A percentile compares a stretch with the other conserved stretches of the same genome.
These are phyloP conservation scores for Ilex aquifolium DNA, from an alignment of 257 asterid species.

Conservation along the genomic window DNA sequence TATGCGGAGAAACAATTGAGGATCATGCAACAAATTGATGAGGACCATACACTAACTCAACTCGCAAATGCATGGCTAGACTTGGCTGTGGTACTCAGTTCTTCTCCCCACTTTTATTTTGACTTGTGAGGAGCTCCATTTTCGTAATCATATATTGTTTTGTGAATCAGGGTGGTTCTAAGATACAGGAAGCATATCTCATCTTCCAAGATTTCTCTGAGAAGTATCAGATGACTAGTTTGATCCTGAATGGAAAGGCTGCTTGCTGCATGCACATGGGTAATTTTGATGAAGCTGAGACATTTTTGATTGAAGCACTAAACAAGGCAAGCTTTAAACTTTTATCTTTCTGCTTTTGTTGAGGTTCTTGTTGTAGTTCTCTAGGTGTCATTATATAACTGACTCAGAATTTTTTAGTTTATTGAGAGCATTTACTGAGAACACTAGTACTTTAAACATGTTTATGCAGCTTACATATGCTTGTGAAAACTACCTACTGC, in stretches of 20 bases:
- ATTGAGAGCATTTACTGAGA: background rate
- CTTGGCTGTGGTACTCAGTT: slow-evolving; percentile 70
- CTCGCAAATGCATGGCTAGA: slow-evolving; percentile 96
- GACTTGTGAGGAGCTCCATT: background rate
- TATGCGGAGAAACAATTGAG: slow-evolving; percentile 95
- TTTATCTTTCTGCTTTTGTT: slow-evolving; percentile 5
- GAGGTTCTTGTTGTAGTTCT: slow-evolving; percentile 2
- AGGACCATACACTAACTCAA: slow-evolving; percentile 95
- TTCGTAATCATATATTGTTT: slow-evolving; percentile 14
- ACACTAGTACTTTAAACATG: background rate
- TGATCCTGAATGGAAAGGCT: slow-evolving; percentile 92
- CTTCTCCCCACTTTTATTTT: slow-evolving; percentile 4
- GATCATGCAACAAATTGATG: slow-evolving; percentile 88
- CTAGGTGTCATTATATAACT: slow-evolving; percentile 5
- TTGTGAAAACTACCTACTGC: too few species aligned
- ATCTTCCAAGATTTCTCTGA: slow-evolving; percentile 97
- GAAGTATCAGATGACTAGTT: slow-evolving; percentile 79
- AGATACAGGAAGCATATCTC: slow-evolving; percentile 96
- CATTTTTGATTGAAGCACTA: slow-evolving; percentile 82
- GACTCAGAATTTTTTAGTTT: background rate
- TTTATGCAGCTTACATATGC: too few species aligned
- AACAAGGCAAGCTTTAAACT: slow-evolving; percentile 54
- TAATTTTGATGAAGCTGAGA: slow-evolving; percentile 83
- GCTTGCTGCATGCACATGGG: slow-evolving; percentile 99
- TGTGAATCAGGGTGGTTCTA: slow-evolving; percentile 77